phyloP scores from a whole-genome alignment of 352 stramenopile species.

The Phytopythium vexans region DNA sequence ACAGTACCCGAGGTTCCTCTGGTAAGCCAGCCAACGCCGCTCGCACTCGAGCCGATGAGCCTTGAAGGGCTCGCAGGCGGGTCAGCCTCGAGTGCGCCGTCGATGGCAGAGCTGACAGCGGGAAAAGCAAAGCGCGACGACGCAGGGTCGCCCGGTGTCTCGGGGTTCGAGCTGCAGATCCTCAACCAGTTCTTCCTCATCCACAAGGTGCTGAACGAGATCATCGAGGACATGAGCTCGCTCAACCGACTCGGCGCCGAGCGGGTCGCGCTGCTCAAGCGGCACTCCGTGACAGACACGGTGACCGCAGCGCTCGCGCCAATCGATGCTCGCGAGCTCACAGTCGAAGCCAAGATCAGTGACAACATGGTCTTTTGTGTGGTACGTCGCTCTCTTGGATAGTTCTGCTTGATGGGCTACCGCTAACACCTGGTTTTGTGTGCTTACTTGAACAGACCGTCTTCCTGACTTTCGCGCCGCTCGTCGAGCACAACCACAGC shows the following conservation, averaged over 20 bases:
- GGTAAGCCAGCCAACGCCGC: neutral
- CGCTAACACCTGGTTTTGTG: neutral
- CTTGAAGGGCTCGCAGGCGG: neutral
- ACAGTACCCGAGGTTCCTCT: too few species aligned
- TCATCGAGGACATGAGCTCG: conserved; percentile 42
- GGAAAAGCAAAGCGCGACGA: neutral
- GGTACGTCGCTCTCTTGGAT: conserved; percentile 11
- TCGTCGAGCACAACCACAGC: conserved; percentile 9
- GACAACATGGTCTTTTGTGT: conserved; percentile 41
- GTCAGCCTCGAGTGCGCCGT: neutral
- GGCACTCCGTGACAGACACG: conserved; percentile 6
- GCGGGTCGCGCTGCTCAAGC: conserved; percentile 10
- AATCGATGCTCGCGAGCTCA: conserved; percentile 9
- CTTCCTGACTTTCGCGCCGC: conserved; percentile 7
- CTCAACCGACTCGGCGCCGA: conserved; percentile 33
- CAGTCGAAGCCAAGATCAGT: conserved; percentile 24
- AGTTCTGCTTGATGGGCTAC: too few species aligned
- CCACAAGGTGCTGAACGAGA: conserved; percentile 36
- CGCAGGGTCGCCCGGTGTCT: neutral
- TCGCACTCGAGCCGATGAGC: neutral
- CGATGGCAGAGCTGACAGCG: conserved; percentile 1
- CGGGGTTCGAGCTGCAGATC: conserved; percentile 24
- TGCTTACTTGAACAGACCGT: conserved; percentile 7
- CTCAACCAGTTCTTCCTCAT: conserved; percentile 46
- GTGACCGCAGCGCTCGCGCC: neutral